These are phyloP conservation scores for Diospyros lotus DNA, from an alignment of 148 eudicot species.

Conservation along the genomic window DNA sequence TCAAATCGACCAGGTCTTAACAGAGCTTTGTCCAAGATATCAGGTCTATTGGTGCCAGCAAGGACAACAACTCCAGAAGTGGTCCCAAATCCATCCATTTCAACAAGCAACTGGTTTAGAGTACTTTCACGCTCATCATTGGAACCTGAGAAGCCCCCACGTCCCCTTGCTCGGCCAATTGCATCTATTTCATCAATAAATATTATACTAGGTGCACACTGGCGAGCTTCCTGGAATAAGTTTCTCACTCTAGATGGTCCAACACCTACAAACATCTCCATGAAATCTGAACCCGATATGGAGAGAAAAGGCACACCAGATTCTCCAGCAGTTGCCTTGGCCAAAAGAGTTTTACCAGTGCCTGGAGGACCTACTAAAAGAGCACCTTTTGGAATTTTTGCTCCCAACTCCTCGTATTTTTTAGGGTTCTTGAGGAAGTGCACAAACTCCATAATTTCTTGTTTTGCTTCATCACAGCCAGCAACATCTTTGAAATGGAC, in stretches of 20 bases:
- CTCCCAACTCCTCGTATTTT: slow-evolving; percentile 80
- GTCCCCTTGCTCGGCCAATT: slow-evolving; percentile 84
- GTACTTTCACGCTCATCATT: slow-evolving; percentile 92
- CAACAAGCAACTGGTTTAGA: slow-evolving; percentile 85
- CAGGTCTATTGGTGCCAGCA: slow-evolving; percentile 89
- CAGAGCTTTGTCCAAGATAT: slow-evolving; percentile 82
- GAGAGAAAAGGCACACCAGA: slow-evolving; percentile 95
- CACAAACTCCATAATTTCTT: slow-evolving; percentile 84
- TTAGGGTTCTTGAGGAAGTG: slow-evolving; percentile 92
- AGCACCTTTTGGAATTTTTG: slow-evolving; percentile 92
- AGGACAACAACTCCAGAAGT: slow-evolving; percentile 87
- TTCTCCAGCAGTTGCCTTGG: slow-evolving; percentile 95
- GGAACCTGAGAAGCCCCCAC: slow-evolving; percentile 73
- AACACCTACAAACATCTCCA: slow-evolving; percentile 99
- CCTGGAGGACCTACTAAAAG: slow-evolving; percentile 97
- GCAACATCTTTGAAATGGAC: slow-evolving; percentile 70
- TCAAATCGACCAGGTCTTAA: slow-evolving; percentile 89
- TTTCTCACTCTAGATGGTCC: slow-evolving; percentile 91
- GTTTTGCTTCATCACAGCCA: slow-evolving; percentile 81
- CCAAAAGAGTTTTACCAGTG: slow-evolving; percentile 88
- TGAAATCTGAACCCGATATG: slow-evolving; percentile 83
- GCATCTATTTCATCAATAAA: slow-evolving; percentile 98
- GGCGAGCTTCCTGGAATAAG: slow-evolving; percentile 83
- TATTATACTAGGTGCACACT: slow-evolving; percentile 84
- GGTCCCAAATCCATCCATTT: slow-evolving; percentile 92